Percentiles rank a stretch among this genome's conserved stretches.
Evolutionary conservation across 2,329 filamentous ascomycete genomes (phyloP).

Genomic region (Xylaria digitata): DNA sequence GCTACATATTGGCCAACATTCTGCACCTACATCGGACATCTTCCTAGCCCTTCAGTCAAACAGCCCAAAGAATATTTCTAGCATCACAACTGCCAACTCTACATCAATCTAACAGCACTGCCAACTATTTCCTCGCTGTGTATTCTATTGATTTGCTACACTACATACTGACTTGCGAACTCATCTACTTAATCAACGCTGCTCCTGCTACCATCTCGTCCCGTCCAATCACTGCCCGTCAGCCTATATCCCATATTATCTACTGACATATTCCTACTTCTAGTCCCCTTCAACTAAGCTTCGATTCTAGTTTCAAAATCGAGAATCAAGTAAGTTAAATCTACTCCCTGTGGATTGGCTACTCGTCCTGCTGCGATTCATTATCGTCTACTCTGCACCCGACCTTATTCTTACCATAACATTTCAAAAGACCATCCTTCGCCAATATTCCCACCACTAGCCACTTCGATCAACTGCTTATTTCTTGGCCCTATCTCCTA

Average conservation of each 20-base stretch:
- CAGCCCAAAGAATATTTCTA: background rate
- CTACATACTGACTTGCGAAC: background rate
- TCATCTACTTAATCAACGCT: background rate
- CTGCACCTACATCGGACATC: background rate
- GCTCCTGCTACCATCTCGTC: background rate
- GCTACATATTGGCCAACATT: background rate
- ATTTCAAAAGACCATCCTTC: background rate
- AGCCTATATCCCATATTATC: background rate
- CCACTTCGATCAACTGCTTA: background rate
- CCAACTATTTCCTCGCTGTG: background rate
- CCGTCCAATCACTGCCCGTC: background rate
- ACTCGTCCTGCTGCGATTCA: no score
- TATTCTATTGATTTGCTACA: background rate
- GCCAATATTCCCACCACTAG: background rate
- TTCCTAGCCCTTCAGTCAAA: no score
- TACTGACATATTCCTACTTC: conserved; percentile 10
- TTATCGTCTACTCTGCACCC: background rate
- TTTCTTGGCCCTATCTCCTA: background rate
- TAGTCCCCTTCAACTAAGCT: background rate
- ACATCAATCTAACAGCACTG: background rate
- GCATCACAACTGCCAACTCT: background rate
- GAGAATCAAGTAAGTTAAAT: conserved; percentile 16
- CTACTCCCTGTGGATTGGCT: background rate
- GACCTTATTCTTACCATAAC: background rate
- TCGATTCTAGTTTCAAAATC: background rate